phyloP scores from a whole-genome alignment of 1,139 yeast species.

The Taphrina wiesneri region DNA sequence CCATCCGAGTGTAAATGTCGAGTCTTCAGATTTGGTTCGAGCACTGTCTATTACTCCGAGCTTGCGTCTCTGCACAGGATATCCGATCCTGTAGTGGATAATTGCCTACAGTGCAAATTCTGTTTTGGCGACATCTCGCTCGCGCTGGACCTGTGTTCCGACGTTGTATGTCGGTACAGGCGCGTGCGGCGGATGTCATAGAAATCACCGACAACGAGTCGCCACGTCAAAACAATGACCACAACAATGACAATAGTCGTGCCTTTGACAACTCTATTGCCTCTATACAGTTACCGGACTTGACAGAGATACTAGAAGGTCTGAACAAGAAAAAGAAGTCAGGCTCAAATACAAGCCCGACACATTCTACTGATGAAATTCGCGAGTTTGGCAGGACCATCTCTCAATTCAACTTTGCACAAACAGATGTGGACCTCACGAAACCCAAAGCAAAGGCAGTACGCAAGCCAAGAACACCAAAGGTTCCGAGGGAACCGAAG shows the following conservation, averaged over 20 bases:
- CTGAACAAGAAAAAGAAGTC: background rate
- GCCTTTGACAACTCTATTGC: background rate
- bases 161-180: slow-evolving; percentile 10
- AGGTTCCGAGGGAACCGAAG: background rate
- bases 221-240: slow-evolving; percentile 12
- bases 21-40: background rate
- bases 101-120: background rate
- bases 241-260: background rate
- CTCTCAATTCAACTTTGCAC: slow-evolving; percentile 2
- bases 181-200: slow-evolving; percentile 11
- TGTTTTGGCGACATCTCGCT: background rate
- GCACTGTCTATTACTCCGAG: background rate
- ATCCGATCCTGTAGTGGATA: background rate
- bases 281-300: background rate
- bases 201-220: background rate
- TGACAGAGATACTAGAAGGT: slow-evolving; percentile 3
- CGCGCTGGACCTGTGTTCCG: background rate
- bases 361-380: background rate
- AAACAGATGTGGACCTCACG: background rate
- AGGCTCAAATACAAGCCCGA: background rate
- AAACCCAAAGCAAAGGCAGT: background rate
- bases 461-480: background rate
- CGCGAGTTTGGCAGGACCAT: slow-evolving; percentile 7
- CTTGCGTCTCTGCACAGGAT: background rate
- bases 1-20: background rate